Evolutionary conservation across 345 rosid species (phyloP).

Genomic region (Boechera stricta): DNA sequence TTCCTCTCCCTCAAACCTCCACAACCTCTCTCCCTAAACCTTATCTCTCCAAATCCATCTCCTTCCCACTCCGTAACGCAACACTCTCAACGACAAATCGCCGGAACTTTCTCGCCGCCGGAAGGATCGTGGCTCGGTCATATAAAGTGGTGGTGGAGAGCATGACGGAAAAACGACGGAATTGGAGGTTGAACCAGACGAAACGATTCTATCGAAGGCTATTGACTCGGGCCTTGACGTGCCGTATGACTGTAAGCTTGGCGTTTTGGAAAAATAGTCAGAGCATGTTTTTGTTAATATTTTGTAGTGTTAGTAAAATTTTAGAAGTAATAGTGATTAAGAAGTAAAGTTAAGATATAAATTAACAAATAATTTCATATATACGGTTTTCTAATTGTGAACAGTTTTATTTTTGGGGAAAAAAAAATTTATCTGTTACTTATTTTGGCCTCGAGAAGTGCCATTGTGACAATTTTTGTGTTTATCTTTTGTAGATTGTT

Average conservation of each 20-base stretch:
- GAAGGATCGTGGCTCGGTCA: slow-evolving; percentile 45
- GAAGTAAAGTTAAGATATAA: not conserved
- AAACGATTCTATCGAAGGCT: slow-evolving; percentile 84
- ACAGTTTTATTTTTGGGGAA: no score
- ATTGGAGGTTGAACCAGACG: slow-evolving; percentile 83
- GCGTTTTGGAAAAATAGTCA: slow-evolving; percentile 51
- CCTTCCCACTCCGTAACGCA: slow-evolving; percentile 42
- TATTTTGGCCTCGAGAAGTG: slow-evolving; percentile 22
- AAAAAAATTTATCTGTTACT: not conserved
- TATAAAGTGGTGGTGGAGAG: slow-evolving; percentile 76
- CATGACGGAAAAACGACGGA: slow-evolving; percentile 72
- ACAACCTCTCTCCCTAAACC: slow-evolving; percentile 54
- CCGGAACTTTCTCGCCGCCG: slow-evolving; percentile 8
- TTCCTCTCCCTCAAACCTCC: slow-evolving; percentile 60
- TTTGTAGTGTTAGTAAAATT: not conserved
- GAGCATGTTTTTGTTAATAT: not conserved
- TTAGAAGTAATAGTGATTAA: not conserved
- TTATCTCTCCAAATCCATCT: slow-evolving; percentile 34
- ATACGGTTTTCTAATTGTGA: not conserved
- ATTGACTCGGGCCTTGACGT: slow-evolving; percentile 55
- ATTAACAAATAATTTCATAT: not conserved
- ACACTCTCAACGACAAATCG: not conserved
- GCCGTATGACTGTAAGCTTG: slow-evolving; percentile 93
- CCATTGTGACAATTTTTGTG: not conserved
- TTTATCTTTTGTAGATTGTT: not conserved